phyloP scores from a whole-genome alignment of 192 early-diverging fungal species.

The Coemansia sp. region DNA sequence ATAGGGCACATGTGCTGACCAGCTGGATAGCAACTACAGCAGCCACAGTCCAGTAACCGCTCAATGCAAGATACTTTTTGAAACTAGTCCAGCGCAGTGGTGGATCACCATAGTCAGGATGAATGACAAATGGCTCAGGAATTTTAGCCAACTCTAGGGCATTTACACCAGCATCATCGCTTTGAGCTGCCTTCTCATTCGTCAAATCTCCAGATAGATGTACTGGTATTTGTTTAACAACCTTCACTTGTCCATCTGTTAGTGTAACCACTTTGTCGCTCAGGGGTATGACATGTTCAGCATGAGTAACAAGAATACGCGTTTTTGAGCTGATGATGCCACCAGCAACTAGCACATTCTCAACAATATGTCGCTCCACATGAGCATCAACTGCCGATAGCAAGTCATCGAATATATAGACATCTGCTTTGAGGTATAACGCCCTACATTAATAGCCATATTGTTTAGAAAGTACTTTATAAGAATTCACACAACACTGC shows the following conservation, averaged over 20 bases:
- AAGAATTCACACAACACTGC: slow-evolving; percentile 2
- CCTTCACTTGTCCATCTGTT: not conserved
- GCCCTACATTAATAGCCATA: slow-evolving; percentile 53
- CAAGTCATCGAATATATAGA: slow-evolving; percentile 70
- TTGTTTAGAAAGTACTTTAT: not conserved
- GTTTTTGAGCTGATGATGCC: slow-evolving; percentile 47
- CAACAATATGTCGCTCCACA: slow-evolving; percentile 59
- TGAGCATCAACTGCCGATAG: slow-evolving; percentile 67
- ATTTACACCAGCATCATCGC: not conserved
- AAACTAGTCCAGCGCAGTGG: slow-evolving; percentile 10
- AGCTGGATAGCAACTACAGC: slow-evolving; percentile 9
- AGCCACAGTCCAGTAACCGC: slow-evolving; percentile 18
- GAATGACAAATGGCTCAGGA: not conserved
- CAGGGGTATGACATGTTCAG: slow-evolving; percentile 33
- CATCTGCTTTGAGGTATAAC: slow-evolving; percentile 60
- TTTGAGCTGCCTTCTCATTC: not conserved
- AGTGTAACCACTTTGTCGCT: slow-evolving; percentile 21
- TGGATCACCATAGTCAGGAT: slow-evolving; percentile 2
- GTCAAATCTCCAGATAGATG: too few relatives aligned
- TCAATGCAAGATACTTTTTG: slow-evolving; percentile 4
- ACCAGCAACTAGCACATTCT: slow-evolving; percentile 37
- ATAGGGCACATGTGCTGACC: slow-evolving; percentile 8
- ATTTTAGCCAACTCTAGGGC: not conserved
- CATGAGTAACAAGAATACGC: slow-evolving; percentile 50
- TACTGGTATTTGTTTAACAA: slow-evolving; percentile 12